Evolutionary conservation across 2,329 filamentous ascomycete species (phyloP), one percentile per base, ranked within the genome.

Genomic region (Chaetoscypha palmicola): DNA sequence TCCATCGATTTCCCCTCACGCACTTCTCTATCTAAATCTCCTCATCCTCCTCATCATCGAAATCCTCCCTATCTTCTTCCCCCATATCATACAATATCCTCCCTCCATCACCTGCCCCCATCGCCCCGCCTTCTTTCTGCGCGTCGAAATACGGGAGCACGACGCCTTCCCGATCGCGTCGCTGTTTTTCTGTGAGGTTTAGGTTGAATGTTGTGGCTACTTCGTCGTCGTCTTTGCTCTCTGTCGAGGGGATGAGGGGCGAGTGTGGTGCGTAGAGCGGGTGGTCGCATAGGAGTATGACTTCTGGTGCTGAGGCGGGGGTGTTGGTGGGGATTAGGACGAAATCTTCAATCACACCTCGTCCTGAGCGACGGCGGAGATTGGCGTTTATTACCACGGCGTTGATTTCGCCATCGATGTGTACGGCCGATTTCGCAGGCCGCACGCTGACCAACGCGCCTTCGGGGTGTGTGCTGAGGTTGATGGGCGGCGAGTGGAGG

Each of bases 21-120:
- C 24, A 7, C 22, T 19, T 30, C 22, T 4, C 31, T 28, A 28
- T 52, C 31, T 61, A 26, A 61, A n/a, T n/a, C n/a, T n/a, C 61
- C 47, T 60, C 59, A 51, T 64, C 66, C 66, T 96, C 90, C 66
- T 96, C 90, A 59, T 96, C 89, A 60, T 94, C 89, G 47, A 94
- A 90, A 56, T 95, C 90, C 67, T 96, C 97, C 62, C 97, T 89
- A 65, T 98, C 92, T 68, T 97, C 92, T 50, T 81, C 77, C 1
- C 90, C 91, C 86, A 97, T 94, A 56, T 97, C 91, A 63, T 98
- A 98, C 58, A 98, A 62, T 53, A 98, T 98, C 48, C 91, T 76
- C 0, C 92, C 92, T 3, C 92, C 91, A 58, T 94, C 88, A 0
- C 90, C 90, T 0, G 78, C 75, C 1, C 81, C 83, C 4, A 30